A percentile compares a stretch with the other conserved stretches of the same genome.
Evolutionary conservation across 371 early-diverging fungal genomes (phyloP).

Genomic region (Mucor sp.): DNA sequence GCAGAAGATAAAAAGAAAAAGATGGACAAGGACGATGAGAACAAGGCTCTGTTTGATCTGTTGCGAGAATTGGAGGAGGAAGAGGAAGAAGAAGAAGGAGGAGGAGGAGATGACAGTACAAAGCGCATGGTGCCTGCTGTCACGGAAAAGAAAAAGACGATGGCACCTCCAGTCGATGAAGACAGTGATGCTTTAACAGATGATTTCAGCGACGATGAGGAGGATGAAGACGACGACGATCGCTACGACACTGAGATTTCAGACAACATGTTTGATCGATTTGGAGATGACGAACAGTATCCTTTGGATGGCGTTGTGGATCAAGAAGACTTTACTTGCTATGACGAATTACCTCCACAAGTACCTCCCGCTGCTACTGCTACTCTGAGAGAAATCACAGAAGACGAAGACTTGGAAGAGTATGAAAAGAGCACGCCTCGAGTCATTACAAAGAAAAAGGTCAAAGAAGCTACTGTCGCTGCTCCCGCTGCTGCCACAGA

Average conservation of each 20-base stretch:
- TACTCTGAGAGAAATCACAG: neutral
- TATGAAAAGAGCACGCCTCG: conserved; percentile 24
- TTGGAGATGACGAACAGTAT: conserved; percentile 61
- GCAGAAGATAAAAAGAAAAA: conserved; percentile 6
- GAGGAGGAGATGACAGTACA: neutral
- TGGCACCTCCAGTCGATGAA: conserved; percentile 12
- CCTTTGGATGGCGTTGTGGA: conserved; percentile 55
- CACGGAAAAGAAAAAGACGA: neutral
- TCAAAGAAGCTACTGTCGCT: neutral
- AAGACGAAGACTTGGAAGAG: conserved; percentile 35
- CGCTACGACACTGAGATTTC: conserved; percentile 54
- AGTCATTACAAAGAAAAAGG: conserved; percentile 16
- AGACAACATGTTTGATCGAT: conserved; percentile 48
- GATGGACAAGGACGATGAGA: conserved; percentile 20
- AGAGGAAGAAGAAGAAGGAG: conserved; percentile 33
- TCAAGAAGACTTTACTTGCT: conserved; percentile 57
- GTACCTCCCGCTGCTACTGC: conserved; percentile 3
- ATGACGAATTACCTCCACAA: conserved; percentile 32
- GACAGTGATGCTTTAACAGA: conserved; percentile 51
- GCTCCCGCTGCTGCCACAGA: conserved; percentile 4
- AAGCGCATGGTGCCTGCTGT: neutral
- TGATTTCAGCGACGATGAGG: conserved; percentile 11
- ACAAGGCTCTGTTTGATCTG: conserved; percentile 52
- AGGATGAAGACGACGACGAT: conserved; percentile 29
- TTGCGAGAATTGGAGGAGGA: conserved; percentile 59